Evolutionary conservation across 805 yeast species (phyloP), one percentile per base, ranked within the genome.

Genomic region (Maudiozyma bulderi): DNA sequence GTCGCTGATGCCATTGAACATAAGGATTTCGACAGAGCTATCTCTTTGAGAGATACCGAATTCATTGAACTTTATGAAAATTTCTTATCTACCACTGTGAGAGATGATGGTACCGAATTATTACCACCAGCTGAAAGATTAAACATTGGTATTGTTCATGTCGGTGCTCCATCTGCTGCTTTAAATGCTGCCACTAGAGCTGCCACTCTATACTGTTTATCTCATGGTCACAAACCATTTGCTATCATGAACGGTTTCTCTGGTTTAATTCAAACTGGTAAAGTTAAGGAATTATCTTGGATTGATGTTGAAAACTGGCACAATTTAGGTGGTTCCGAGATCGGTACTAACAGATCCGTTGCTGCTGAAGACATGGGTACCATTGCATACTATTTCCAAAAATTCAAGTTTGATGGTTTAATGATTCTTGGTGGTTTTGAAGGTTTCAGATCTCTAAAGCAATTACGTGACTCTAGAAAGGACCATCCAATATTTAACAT

Each of bases 121-220:
- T 70, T 84, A 55, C 88, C 93, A 8, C 74, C 67, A 15, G 76
- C 71, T 26, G 71, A 84, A 60, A 73, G 83, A 52, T 73, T 83
- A 57, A 84, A 80, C 58, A 77, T 90, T 57, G 99, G 93, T 48
- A 82, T 93, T 53, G 76, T 93, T 47, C 86, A 89, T 61, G 86
- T 91, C 43, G 99, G 99, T 57, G 99, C 99, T 0, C 96, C 99
- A 28, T 91, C 98, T 10, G 96, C 95, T 46, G 97, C 96, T 44
- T 77, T 93, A 81, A 93, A 93, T 64, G 80, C 93, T 52, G 96
- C 96, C 3, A 81, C 89, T 9, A 77, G 90, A 55, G 86, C 97
- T n/a, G 89, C 90, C 57, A 89, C 95, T 6, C 72, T 86, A 14
- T 91, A 87, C 73, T 83, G 95, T 69, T 73, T 90, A 68, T 81